A percentile compares a stretch with the other conserved stretches of the same genome.
phyloP scores from a whole-genome alignment of 148 eudicot genomes.

The Vaccinium myrtillus region DNA sequence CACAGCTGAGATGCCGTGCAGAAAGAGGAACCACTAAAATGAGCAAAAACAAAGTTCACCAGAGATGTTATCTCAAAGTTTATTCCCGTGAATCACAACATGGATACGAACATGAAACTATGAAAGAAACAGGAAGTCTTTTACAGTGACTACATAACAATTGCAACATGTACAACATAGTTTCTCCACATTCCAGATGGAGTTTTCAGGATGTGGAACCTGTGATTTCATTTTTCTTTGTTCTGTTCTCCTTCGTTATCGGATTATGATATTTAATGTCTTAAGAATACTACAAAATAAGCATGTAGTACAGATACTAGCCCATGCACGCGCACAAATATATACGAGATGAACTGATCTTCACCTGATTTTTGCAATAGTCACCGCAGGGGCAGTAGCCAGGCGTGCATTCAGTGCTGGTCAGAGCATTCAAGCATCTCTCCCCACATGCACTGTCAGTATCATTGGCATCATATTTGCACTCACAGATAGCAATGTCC shows the following conservation, averaged over 20 bases:
- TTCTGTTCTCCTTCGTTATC: background rate
- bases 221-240: background rate
- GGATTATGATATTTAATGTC: too few relatives aligned
- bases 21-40: background rate
- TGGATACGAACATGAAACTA: background rate
- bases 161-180: background rate
- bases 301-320: background rate
- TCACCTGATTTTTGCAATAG: slow-evolving; percentile 79
- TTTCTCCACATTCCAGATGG: background rate
- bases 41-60: background rate
- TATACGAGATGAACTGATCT: background rate
- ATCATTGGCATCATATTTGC: slow-evolving; percentile 56
- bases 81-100: background rate
- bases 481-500: slow-evolving; percentile 75
- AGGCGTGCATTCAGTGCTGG: slow-evolving; percentile 85
- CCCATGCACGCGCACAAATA: background rate
- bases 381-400: slow-evolving; percentile 75
- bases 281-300: background rate
- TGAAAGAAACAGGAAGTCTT: background rate
- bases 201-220: background rate
- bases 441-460: slow-evolving; percentile 83
- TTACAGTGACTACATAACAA: background rate
- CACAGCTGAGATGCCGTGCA: background rate
- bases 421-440: slow-evolving; percentile 67
- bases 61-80: background rate